Evolutionary conservation across 1,284 basidiomycete genomes (phyloP).

Genomic region (Trametes pubescens): DNA sequence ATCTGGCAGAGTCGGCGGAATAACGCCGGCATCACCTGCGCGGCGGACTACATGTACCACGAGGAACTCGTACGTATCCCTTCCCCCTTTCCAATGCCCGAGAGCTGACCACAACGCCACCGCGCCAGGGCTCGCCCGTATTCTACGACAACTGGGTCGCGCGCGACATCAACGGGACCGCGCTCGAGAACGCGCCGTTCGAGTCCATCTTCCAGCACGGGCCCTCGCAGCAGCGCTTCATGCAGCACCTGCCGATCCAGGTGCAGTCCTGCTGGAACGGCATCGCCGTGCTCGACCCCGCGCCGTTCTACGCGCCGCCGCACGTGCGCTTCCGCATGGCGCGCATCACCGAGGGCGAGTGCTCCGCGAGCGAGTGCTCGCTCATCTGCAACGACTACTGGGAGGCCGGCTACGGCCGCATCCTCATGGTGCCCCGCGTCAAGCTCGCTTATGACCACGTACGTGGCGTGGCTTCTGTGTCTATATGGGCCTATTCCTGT

Average conservation of each 20-base stretch:
- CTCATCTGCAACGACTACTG: conserved; percentile 97
- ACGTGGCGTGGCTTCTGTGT: conserved; percentile 39
- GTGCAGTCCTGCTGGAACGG: conserved; percentile 98
- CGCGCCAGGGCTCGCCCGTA: conserved; percentile 74
- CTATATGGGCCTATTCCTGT: not conserved
- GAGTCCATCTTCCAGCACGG: conserved; percentile 90
- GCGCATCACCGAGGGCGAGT: conserved; percentile 81
- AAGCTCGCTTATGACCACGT: conserved; percentile 94
- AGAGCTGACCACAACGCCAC: conserved; percentile 11
- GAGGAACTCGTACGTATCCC: conserved; percentile 77
- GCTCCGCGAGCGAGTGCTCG: conserved; percentile 92
- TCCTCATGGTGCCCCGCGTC: conserved; percentile 95
- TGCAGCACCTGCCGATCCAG: conserved; percentile 90
- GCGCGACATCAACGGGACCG: conserved; percentile 95
- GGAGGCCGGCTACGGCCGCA: conserved; percentile 91
- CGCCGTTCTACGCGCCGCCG: conserved; percentile 89
- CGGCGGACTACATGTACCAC: conserved; percentile 98
- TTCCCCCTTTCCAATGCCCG: not conserved
- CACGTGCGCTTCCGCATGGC: conserved; percentile 96
- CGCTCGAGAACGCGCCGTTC: conserved; percentile 95
- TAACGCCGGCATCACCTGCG: conserved; percentile 96
- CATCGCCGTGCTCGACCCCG: conserved; percentile 91
- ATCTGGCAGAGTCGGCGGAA: conserved; percentile 92
- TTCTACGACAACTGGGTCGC: conserved; percentile 99
- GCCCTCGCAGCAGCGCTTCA: conserved; percentile 81